These are phyloP conservation scores for Lactarius sanguifluus DNA, from an alignment of 768 basidiomycete species.

Conservation along the genomic window DNA sequence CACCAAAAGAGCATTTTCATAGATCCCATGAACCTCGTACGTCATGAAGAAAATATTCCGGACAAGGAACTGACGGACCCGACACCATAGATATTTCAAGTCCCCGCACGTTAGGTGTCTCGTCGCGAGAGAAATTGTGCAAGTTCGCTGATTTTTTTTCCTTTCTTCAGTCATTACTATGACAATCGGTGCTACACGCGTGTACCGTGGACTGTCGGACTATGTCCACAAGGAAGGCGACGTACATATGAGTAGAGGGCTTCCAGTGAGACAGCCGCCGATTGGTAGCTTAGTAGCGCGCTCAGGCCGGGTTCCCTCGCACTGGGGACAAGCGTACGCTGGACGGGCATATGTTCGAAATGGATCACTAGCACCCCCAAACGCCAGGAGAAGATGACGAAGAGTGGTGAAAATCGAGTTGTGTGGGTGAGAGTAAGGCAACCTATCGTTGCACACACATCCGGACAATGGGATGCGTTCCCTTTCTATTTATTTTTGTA, in stretches of 20 bases:
- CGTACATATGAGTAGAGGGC: background rate
- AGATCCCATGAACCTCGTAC: slow-evolving; percentile 11
- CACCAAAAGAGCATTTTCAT: background rate
- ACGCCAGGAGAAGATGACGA: background rate
- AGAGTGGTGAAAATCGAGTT: background rate
- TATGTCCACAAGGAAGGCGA: too few species aligned
- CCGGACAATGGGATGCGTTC: too few species aligned
- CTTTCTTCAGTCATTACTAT: too few species aligned
- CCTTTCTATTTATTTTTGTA: background rate
- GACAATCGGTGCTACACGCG: background rate
- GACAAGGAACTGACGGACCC: background rate
- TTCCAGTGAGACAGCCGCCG: background rate
- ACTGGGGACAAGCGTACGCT: background rate
- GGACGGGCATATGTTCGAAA: background rate
- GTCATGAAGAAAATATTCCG: background rate
- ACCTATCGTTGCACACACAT: too few species aligned
- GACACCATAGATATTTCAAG: slow-evolving; percentile 6
- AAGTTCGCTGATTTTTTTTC: background rate
- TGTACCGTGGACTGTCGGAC: too few species aligned
- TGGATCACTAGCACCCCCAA: background rate
- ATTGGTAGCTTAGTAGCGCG: background rate
- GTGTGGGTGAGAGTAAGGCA: too few species aligned
- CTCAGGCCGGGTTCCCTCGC: background rate
- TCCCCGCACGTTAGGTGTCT: slow-evolving; percentile 3
- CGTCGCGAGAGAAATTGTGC: too few species aligned